Percentiles rank a stretch among this genome's conserved stretches.
phyloP scores from a whole-genome alignment of 1,284 basidiomycete genomes.

The Vanrija sp. region DNA sequence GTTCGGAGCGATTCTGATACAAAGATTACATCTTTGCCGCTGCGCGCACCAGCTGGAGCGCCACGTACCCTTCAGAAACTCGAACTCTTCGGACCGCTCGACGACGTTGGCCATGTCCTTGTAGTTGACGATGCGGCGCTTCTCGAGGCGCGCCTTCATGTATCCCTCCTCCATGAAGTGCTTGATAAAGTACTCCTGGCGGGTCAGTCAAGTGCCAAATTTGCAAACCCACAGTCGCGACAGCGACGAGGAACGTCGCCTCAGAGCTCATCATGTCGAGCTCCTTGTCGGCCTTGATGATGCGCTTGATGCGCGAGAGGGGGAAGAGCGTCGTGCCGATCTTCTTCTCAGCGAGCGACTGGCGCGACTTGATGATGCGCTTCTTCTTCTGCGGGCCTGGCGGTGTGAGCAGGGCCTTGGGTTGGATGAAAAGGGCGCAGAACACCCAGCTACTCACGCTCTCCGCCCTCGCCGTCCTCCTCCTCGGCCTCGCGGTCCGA shows the following conservation, averaged over 20 bases:
- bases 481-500: background rate
- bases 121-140: constrained; percentile 48
- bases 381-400: constrained; percentile 26
- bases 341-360: constrained; percentile 43
- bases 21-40: constrained; percentile 25
- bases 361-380: constrained; percentile 38
- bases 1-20: constrained; percentile 33
- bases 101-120: constrained; percentile 47
- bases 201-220: background rate
- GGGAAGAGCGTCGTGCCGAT: constrained; percentile 48
- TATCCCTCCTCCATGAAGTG: constrained; percentile 49
- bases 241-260: constrained; percentile 49
- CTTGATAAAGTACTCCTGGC: constrained; percentile 50
- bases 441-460: background rate
- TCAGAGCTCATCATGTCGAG: constrained; percentile 49
- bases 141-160: constrained; percentile 47
- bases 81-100: constrained; percentile 41
- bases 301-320: constrained; percentile 47
- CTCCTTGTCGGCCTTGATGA: constrained; percentile 52
- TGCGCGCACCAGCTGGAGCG: too few relatives aligned
- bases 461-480: background rate
- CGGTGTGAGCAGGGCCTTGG: background rate
- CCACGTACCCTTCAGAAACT: constrained; percentile 43
- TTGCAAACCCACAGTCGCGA: constrained; percentile 35
- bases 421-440: background rate